Conservation (phyloP, 805 yeast species). For the Candida boleticola region DNA sequence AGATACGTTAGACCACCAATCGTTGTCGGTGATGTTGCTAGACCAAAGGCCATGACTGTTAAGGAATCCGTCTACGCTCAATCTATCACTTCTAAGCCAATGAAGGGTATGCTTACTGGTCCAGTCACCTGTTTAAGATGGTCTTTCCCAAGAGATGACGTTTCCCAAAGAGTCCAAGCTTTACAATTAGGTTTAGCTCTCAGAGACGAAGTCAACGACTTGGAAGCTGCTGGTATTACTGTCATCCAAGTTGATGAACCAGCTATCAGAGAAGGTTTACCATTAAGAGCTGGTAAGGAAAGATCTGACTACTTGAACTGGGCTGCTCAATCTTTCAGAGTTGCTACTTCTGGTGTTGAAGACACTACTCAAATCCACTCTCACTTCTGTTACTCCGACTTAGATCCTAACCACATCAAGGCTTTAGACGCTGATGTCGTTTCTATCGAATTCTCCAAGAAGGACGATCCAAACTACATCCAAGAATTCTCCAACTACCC, state of each 20-base stretch:
- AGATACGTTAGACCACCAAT: slow-evolving; percentile 99
- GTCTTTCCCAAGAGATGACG: slow-evolving; percentile 99
- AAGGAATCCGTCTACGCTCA: slow-evolving; percentile 99
- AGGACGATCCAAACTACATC: slow-evolving; percentile 98
- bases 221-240: slow-evolving; percentile 96
- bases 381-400: slow-evolving; percentile 99
- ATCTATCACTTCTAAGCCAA: slow-evolving; percentile 90
- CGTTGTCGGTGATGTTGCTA: slow-evolving; percentile 97
- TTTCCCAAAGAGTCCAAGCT: slow-evolving; percentile 89
- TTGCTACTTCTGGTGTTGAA: slow-evolving; percentile 96
- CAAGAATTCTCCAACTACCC: slow-evolving; percentile 98
- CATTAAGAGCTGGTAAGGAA: slow-evolving; percentile 96
- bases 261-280: slow-evolving; percentile 99
- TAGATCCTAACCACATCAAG: slow-evolving; percentile 99
- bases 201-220: slow-evolving; percentile 97
- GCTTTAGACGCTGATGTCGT: slow-evolving; percentile 99
- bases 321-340: slow-evolving; percentile 99
- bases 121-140: slow-evolving; percentile 99
- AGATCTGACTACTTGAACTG: slow-evolving; percentile 94
- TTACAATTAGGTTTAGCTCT: slow-evolving; percentile 95
- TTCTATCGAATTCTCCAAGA: slow-evolving; percentile 98
- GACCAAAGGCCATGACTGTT: slow-evolving; percentile 98
- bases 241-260: slow-evolving; percentile 99
- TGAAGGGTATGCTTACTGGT: slow-evolving; percentile 99
- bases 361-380: slow-evolving; percentile 98